phyloP scores from a whole-genome alignment of 1,284 basidiomycete genomes.

The Cryptococcus floricola region DNA sequence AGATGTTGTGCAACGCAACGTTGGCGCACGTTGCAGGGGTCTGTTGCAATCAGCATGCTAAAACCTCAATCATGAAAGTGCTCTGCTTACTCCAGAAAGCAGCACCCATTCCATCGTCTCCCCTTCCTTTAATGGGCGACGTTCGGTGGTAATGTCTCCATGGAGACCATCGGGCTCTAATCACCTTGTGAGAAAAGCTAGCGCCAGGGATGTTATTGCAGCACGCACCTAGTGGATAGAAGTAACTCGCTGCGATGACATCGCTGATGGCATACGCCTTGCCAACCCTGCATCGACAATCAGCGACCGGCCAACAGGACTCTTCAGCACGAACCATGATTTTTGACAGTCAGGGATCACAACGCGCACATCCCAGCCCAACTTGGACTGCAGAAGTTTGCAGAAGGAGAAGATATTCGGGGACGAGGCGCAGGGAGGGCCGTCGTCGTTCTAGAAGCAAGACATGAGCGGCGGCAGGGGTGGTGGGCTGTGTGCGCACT shows the following conservation, averaged over 20 bases:
- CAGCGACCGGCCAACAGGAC: slow-evolving; percentile 1
- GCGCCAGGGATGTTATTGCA: neutral
- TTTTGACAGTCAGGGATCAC: slow-evolving; percentile 84
- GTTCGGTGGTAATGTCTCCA: slow-evolving; percentile 62
- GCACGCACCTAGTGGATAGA: slow-evolving; percentile 67
- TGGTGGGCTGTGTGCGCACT: slow-evolving; percentile 17
- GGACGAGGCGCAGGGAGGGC: slow-evolving; percentile 67
- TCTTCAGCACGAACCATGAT: slow-evolving; percentile 59
- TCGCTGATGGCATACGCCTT: slow-evolving; percentile 82
- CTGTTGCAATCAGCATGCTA: slow-evolving; percentile 47
- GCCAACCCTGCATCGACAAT: slow-evolving; percentile 52
- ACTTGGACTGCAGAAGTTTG: slow-evolving; percentile 59
- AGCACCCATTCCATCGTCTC: slow-evolving; percentile 85
- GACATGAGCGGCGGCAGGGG: neutral
- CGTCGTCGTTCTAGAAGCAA: slow-evolving; percentile 62
- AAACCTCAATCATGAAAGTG: slow-evolving; percentile 4
- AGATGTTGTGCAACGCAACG: slow-evolving; percentile 81
- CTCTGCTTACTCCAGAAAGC: slow-evolving; percentile 65
- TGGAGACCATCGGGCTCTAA: slow-evolving; percentile 58
- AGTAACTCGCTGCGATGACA: slow-evolving; percentile 68
- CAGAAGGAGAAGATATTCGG: slow-evolving; percentile 81
- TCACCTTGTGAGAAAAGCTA: neutral
- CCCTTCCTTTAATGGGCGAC: slow-evolving; percentile 66
- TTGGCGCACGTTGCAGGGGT: slow-evolving; percentile 89
- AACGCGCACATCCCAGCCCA: slow-evolving; percentile 83